Conservation (phyloP, 257 asterid genomes). For the Solanum clarkiae region DNA sequence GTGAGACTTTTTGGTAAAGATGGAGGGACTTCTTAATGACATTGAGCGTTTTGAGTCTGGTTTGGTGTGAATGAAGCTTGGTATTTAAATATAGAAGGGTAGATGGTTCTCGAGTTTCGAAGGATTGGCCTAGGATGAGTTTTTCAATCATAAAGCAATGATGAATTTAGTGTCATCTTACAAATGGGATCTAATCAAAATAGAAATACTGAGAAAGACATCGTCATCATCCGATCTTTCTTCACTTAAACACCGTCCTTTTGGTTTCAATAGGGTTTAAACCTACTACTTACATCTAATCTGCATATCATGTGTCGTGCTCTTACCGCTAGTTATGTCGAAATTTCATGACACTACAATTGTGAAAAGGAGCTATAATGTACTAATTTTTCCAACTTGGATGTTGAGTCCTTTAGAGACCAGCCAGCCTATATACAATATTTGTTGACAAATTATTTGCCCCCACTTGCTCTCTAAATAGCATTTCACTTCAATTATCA, state of each 20-base stretch:
- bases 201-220: too few species aligned
- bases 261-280: not conserved
- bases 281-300: not conserved
- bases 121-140: not conserved
- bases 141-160: not conserved
- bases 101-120: not conserved
- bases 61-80: not conserved
- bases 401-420: not conserved
- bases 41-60: not conserved
- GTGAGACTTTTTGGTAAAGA: not conserved
- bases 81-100: not conserved
- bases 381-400: not conserved
- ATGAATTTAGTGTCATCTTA: too few species aligned
- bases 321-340: not conserved
- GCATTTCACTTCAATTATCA: not conserved
- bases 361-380: not conserved
- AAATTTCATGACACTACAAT: not conserved
- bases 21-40: not conserved
- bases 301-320: not conserved
- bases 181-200: too few species aligned
- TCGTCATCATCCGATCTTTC: not conserved
- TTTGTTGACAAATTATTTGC: constrained; percentile 19
- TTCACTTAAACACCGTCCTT: not conserved
- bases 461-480: not conserved
- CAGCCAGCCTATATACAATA: constrained; percentile 16